phyloP scores from a whole-genome alignment of 1,284 basidiomycete species.

The Trichosporon faecale region DNA sequence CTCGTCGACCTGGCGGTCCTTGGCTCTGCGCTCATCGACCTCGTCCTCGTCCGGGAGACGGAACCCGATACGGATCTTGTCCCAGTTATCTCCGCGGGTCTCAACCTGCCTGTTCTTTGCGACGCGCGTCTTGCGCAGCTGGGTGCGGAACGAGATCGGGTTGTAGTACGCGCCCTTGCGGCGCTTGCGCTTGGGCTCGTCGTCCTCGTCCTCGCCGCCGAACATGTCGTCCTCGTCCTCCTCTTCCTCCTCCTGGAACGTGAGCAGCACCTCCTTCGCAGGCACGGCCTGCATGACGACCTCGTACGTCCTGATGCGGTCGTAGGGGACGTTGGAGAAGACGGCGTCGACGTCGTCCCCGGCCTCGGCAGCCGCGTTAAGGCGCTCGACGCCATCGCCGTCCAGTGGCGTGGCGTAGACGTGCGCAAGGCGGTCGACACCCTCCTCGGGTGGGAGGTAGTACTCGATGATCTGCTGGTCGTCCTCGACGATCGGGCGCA shows the following conservation, averaged over 20 bases:
- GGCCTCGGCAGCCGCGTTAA: background rate
- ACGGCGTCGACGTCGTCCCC: background rate
- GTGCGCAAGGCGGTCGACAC: constrained; percentile 42
- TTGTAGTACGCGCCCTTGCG: constrained; percentile 77
- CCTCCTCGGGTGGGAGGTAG: constrained; percentile 77
- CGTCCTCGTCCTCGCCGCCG: constrained; percentile 19
- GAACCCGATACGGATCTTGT: constrained; percentile 41
- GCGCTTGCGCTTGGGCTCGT: constrained; percentile 38
- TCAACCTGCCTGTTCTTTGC: constrained; percentile 29
- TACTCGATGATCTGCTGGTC: constrained; percentile 86
- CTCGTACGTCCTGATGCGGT: constrained; percentile 47
- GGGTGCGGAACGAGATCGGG: constrained; percentile 78
- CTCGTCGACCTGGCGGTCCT: constrained; percentile 28
- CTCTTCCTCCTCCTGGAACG: constrained; percentile 59
- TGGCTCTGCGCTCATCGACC: constrained; percentile 18
- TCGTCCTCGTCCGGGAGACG: constrained; percentile 32
- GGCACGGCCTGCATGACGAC: constrained; percentile 32
- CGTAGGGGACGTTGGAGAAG: constrained; percentile 37
- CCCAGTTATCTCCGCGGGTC: constrained; percentile 32
- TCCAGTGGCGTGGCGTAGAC: constrained; percentile 30
- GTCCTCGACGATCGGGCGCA: constrained; percentile 74
- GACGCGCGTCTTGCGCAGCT: constrained; percentile 72
- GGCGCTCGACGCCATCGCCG: constrained; percentile 19
- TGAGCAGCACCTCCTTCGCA: constrained; percentile 71
- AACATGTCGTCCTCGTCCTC: constrained; percentile 25